Base-by-base conservation (phyloP, 2,329 filamentous ascomycete species). In the Emydomyces testavorans region DNA sequence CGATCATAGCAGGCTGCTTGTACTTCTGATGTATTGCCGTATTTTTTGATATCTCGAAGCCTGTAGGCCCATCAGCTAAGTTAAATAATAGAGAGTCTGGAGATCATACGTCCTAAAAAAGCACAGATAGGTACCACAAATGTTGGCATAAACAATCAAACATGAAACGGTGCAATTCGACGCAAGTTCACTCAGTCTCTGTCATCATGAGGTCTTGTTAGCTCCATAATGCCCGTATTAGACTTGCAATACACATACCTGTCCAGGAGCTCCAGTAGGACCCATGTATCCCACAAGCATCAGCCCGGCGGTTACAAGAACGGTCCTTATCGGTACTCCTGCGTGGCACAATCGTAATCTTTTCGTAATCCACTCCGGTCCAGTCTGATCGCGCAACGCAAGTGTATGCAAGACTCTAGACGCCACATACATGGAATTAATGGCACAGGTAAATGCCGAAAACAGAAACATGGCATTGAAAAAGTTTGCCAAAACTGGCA, bases 391-490 rank as follows among this genome's bases (percentile, higher is more conserved):
- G 15, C 53, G 52, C 21, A 55, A 51, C 50, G 69, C 67, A 43
- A 72, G 58, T 0, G 68, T 68, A 57, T 71, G 68, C 15, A 71
- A 56, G 6, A 69, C 57, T 44, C 69, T 59, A 10, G 65, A 68
- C 18, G 67, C 64, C 32, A 66, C 62, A 54, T 71, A 71, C 24
- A 71, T 58, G 6, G 63, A 61, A 50, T 69, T 70, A 46, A 70
- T 64, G 1, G 64, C 68, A 7, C 64, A 64, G 1, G 66, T 66
- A 23, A 64, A 63, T 1, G 68, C 67, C 0, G 67, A 68, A 53
- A 72, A 70, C 29, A 71, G 61, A 56, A 67, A 70, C 50, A 71
- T 66, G 1, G 63, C 68, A 43, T 71, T 71, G 55, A 71, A 64
- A 46, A 71, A 62, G 37, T 64, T 62, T 1, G 69, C 68, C 53